phyloP scores from a whole-genome alignment of 306 rosid species.

The Rubus idaeus region DNA sequence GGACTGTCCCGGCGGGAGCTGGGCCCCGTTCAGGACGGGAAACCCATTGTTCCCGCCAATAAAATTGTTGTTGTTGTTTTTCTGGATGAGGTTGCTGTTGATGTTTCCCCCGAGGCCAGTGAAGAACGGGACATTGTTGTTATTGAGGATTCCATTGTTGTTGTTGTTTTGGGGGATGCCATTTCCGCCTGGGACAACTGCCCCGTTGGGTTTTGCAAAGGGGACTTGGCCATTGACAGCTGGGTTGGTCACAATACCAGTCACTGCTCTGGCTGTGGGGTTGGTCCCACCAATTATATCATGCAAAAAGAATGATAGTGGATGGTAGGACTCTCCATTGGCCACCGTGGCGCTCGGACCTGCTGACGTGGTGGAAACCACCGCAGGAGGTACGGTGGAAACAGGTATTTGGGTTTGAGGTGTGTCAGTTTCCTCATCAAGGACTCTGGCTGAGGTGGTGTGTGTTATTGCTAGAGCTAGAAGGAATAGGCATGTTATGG shows the following conservation, averaged over 20 bases:
- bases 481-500: conserved; percentile 25
- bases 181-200: conserved; percentile 54
- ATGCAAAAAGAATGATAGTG: conserved; percentile 66
- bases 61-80: conserved; percentile 37
- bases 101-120: conserved; percentile 70
- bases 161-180: conserved; percentile 65
- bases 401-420: conserved; percentile 23
- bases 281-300: conserved; percentile 81
- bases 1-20: conserved; percentile 54
- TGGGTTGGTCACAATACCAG: conserved; percentile 69
- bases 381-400: conserved; percentile 30
- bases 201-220: conserved; percentile 87
- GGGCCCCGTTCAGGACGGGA: conserved; percentile 44
- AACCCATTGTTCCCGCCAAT: conserved; percentile 45
- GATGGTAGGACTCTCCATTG: conserved; percentile 24
- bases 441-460: conserved; percentile 38
- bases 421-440: conserved; percentile 21
- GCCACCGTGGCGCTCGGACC: conserved; percentile 18
- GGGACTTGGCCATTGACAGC: conserved; percentile 78
- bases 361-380: conserved; percentile 17
- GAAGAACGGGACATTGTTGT: conserved; percentile 85
- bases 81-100: conserved; percentile 42
- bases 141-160: conserved; percentile 65
- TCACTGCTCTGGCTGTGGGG: conserved; percentile 73
- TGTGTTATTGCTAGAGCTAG: conserved; percentile 26